Percentiles rank a stretch among this genome's conserved stretches.
These are phyloP conservation scores for Populus nigra DNA, from an alignment of 345 rosid genomes.

Conservation along the genomic window DNA sequence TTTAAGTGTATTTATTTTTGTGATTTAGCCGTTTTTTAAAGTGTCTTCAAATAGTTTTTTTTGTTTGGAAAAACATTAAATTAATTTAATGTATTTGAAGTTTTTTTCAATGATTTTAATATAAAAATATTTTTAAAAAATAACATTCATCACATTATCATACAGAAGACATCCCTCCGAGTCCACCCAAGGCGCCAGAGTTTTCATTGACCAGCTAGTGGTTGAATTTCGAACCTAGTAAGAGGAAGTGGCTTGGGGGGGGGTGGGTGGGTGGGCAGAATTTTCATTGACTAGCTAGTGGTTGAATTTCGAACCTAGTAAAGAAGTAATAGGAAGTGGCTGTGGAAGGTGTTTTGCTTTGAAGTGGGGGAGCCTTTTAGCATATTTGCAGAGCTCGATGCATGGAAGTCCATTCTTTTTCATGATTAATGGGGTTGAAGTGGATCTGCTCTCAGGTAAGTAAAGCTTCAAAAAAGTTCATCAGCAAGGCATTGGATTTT, in stretches of 20 bases:
- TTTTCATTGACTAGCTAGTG: slow-evolving; percentile 7
- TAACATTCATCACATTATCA: no score
- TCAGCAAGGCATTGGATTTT: slow-evolving; percentile 5
- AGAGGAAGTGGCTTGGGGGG: not conserved
- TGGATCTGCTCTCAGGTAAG: slow-evolving; percentile 20
- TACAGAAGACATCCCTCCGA: not conserved
- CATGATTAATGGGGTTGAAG: slow-evolving; percentile 29
- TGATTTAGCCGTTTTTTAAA: no score
- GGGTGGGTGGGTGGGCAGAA: no score
- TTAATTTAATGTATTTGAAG: no score
- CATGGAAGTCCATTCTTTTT: slow-evolving; percentile 32
- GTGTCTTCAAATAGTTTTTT: no score
- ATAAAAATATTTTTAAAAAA: no score
- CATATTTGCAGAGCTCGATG: slow-evolving; percentile 38
- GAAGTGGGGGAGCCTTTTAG: not conserved
- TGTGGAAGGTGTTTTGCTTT: not conserved
- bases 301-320: slow-evolving; percentile 1
- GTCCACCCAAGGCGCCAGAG: no score
- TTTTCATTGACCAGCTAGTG: slow-evolving; percentile 6
- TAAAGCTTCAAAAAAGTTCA: not conserved
- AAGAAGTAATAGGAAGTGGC: not conserved
- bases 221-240: slow-evolving; percentile 1
- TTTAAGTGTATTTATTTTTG: no score
- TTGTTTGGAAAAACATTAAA: no score
- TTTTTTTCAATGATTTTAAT: no score